Evolutionary conservation across 169 alveolate genomes (phyloP).

Genomic region (Perkinsus olseni): DNA sequence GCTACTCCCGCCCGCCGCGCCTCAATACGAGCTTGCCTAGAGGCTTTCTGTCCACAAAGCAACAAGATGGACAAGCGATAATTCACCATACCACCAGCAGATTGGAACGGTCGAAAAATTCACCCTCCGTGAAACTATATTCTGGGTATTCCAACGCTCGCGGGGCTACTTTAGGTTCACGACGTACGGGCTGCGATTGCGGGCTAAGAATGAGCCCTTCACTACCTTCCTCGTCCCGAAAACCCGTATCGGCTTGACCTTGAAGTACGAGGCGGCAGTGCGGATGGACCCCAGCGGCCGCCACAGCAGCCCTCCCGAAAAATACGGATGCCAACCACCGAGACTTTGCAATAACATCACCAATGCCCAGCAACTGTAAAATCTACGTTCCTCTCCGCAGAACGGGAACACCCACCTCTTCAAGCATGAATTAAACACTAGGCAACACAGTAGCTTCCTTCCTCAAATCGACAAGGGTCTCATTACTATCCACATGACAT

Average conservation of each 20-base stretch:
- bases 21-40: background rate
- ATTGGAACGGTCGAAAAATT: background rate
- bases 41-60: background rate
- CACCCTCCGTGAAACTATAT: background rate
- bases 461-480: background rate
- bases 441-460: background rate
- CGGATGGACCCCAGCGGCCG: background rate
- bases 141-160: too few relatives aligned
- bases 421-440: background rate
- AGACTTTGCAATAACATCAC: too few relatives aligned
- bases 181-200: too few relatives aligned
- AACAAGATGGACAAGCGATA: background rate
- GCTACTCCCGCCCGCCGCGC: background rate
- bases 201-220: too few relatives aligned
- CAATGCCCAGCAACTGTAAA: too few relatives aligned
- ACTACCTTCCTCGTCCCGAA: background rate
- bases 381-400: background rate
- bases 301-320: background rate
- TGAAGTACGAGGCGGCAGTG: background rate
- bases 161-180: too few relatives aligned
- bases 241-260: background rate
- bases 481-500: background rate
- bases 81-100: background rate
- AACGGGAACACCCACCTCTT: background rate
- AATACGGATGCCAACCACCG: too few relatives aligned